Conservation (phyloP, 2,329 filamentous ascomycete genomes). For the Lecanicillium sp. region DNA sequence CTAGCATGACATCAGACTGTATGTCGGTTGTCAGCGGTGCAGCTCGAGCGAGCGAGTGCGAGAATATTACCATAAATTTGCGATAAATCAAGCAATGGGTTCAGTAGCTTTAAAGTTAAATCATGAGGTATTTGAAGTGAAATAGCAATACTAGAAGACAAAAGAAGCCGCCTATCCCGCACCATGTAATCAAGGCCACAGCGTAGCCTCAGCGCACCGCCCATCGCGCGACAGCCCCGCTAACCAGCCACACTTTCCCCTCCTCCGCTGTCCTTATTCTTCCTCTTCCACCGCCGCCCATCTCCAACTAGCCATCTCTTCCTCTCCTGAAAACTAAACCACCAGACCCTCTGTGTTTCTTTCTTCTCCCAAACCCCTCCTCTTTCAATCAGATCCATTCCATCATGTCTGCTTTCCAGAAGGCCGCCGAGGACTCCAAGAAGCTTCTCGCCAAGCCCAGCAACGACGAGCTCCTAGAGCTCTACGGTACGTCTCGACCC, state of each 20-base stretch:
- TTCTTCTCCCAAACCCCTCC: background rate
- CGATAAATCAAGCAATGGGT: no score
- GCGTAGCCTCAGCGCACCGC: background rate
- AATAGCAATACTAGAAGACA: no score
- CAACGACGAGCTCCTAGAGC: conserved; percentile 59
- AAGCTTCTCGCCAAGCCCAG: conserved; percentile 60
- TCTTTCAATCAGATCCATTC: conserved; percentile 14
- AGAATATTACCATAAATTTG: no score
- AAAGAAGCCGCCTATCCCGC: no score
- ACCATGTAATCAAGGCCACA: background rate
- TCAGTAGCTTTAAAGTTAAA: no score
- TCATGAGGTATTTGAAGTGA: no score
- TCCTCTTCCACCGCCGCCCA: background rate
- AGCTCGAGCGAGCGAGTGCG: no score
- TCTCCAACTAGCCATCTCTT: background rate
- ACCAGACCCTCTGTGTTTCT: background rate
- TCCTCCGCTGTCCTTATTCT: conserved; percentile 3
- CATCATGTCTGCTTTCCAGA: conserved; percentile 46
- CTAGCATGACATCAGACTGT: conserved; percentile 5
- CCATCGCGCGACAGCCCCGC: background rate
- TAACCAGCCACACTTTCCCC: background rate
- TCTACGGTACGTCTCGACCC: conserved; percentile 46
- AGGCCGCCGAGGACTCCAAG: conserved; percentile 57
- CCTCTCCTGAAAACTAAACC: background rate
- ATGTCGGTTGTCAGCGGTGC: no score